A percentile compares a stretch with the other conserved stretches of the same genome.
phyloP scores from a whole-genome alignment of 805 yeast genomes.

The Spathaspora arborariae region DNA sequence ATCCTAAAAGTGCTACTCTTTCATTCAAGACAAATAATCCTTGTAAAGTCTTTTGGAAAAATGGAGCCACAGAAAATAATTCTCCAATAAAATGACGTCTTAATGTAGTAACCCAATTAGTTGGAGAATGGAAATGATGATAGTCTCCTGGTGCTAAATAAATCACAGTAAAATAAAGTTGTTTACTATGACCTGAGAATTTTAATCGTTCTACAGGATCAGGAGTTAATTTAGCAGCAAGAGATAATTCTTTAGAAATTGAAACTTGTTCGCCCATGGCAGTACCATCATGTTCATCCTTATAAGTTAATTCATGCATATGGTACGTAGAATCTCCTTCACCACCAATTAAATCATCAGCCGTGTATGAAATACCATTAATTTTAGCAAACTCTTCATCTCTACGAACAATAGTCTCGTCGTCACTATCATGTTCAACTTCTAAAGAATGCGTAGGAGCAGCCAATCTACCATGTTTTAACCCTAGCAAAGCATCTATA shows the following conservation, averaged over 20 bases:
- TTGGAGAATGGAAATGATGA: conserved; percentile 95
- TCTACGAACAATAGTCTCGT: conserved; percentile 43
- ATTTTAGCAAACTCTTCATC: conserved; percentile 74
- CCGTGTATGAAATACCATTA: conserved; percentile 68
- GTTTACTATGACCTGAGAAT: conserved; percentile 38
- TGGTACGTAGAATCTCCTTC: conserved; percentile 38
- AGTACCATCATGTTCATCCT: conserved; percentile 69
- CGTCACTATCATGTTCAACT: conserved; percentile 39
- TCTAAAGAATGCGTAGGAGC: conserved; percentile 52
- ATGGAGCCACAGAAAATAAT: conserved; percentile 93
- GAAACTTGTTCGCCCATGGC: conserved; percentile 28
- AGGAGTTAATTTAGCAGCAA: conserved; percentile 40
- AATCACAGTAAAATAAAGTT: conserved; percentile 82
- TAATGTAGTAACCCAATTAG: conserved; percentile 90
- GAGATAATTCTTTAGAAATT: conserved; percentile 32
- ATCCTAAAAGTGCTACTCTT: conserved; percentile 90
- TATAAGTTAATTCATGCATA: conserved; percentile 45
- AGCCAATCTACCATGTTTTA: conserved; percentile 41
- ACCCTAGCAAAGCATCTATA: conserved; percentile 82
- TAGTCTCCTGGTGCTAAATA: conserved; percentile 98
- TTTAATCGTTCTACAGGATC: conserved; percentile 28
- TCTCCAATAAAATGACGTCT: conserved; percentile 97
- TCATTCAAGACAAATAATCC: conserved; percentile 90
- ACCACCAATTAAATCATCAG: conserved; percentile 66
- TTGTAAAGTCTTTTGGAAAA: conserved; percentile 81